Evolutionary conservation across 148 eudicot species (phyloP), one percentile per base, ranked within the genome.

Genomic region (Hydrangea macrophylla): DNA sequence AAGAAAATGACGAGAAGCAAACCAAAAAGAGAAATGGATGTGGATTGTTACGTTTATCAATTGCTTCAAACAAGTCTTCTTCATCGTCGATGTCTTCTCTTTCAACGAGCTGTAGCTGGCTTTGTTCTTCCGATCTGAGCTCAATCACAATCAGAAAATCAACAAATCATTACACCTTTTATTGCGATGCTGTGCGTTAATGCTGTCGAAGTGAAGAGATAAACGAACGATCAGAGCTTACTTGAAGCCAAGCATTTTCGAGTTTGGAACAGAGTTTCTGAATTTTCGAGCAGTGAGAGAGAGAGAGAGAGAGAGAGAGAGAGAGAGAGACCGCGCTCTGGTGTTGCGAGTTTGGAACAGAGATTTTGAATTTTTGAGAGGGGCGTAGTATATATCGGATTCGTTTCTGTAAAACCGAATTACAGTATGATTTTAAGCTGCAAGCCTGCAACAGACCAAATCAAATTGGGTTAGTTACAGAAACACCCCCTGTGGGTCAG

Each of bases 1-100:
- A 27, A 10, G 37, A n/a, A 23, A 5, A 20, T 31, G 28, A n/a
- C 22, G 13, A 37, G 58, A 75, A 48, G 27, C 33, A 64, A 62
- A 62, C n/a, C 22, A 31, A 59, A 13, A 28, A 18, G 0, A 13
- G 42, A n/a, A n/a, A 23, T 15, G 11, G 58, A 42, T 9, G 7
- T 17, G 2, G n/a, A 32, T 39, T 48, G 35, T 73, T 80, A 89
- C 96, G 61, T 65, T 89, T 89, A 63, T 92, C 97, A 26, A 92
- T 89, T 2, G 89, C 90, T 78, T 92, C 97, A 24, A 92, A 87
- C 78, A 91, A 65, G 59, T 91, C 95, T 22, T 91, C 97, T 68
- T 91, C 97, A 35, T 88, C 97, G 7, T 91, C 97, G 75, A 89
- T 70, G 55, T 92, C 97, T 45, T 92, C 96, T 73, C 96, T 74